Evolutionary conservation across 257 asterid species (phyloP).

Genomic region (Salvia splendens): DNA sequence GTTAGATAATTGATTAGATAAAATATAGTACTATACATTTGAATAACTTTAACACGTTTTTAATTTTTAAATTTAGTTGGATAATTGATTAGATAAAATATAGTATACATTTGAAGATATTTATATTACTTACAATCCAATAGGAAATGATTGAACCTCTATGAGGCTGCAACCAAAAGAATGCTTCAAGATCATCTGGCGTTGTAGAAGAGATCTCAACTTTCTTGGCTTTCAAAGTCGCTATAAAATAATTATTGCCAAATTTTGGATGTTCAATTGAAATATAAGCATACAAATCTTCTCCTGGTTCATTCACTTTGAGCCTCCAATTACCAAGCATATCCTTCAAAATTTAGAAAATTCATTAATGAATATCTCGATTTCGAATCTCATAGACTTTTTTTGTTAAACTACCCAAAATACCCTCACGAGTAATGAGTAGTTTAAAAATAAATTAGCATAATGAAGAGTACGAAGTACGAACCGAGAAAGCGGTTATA

Average conservation of each 20-base stretch:
- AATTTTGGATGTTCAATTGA: slow-evolving; percentile 58
- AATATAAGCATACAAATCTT: slow-evolving; percentile 43
- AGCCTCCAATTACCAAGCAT: slow-evolving; percentile 64
- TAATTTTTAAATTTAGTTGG: too few species aligned
- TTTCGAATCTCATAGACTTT: too few species aligned
- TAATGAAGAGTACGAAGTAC: slow-evolving; percentile 3
- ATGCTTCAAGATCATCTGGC: slow-evolving; percentile 44
- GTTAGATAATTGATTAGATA: too few species aligned
- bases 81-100: neutral
- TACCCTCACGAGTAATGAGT: too few species aligned
- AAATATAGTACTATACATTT: neutral
- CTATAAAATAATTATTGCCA: slow-evolving; percentile 57
- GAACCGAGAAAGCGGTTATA: slow-evolving; percentile 76
- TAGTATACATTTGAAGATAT: too few species aligned
- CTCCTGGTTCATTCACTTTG: slow-evolving; percentile 53
- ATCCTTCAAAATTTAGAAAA: slow-evolving; percentile 37
- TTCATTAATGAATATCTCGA: too few species aligned
- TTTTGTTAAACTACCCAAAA: neutral
- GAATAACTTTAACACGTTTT: too few species aligned
- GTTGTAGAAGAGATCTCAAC: slow-evolving; percentile 27
- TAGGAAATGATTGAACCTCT: slow-evolving; percentile 56
- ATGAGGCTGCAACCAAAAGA: slow-evolving; percentile 74
- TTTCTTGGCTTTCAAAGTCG: slow-evolving; percentile 59
- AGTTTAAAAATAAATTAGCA: too few species aligned
- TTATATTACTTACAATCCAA: slow-evolving; percentile 56